Percentiles rank a stretch among this genome's conserved stretches.
These are phyloP conservation scores for Fusarium sp. DNA, from an alignment of 2,329 filamentous ascomycete genomes.

Conservation along the genomic window DNA sequence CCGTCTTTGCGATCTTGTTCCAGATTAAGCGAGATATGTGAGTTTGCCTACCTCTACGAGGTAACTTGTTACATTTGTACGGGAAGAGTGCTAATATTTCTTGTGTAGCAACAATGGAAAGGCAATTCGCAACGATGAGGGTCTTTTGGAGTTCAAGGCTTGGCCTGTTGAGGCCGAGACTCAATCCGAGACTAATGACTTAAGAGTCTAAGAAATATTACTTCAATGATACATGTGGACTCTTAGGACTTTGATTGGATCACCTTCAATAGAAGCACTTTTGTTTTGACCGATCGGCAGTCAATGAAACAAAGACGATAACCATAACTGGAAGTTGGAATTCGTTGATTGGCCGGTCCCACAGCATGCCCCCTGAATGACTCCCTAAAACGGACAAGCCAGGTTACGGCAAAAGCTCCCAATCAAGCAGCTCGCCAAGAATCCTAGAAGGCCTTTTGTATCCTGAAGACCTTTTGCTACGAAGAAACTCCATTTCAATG, in stretches of 20 bases:
- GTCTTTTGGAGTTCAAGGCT: conserved; percentile 21
- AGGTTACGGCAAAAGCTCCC: neutral
- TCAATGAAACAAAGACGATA: neutral
- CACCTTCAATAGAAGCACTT: neutral
- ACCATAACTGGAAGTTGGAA: neutral
- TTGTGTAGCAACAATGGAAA: conserved; percentile 1
- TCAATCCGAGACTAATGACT: neutral
- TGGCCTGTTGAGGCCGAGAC: conserved; percentile 5
- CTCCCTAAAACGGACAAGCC: neutral
- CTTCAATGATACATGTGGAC: no score
- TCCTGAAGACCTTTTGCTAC: neutral
- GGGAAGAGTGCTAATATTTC: neutral
- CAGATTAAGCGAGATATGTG: conserved; percentile 15
- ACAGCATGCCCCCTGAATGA: neutral
- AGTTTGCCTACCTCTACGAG: neutral
- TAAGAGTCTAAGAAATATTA: neutral
- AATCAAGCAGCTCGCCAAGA: neutral
- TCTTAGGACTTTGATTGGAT: no score
- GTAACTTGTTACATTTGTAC: neutral
- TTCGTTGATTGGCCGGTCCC: neutral
- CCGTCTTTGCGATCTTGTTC: conserved; percentile 11
- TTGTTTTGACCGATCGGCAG: neutral
- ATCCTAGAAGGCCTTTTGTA: neutral
- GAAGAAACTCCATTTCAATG: neutral
- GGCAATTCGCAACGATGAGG: conserved; percentile 12